A percentile compares a stretch with the other conserved stretches of the same genome.
phyloP scores from a whole-genome alignment of 768 basidiomycete species.

The Clitopilus passeckerianus region DNA sequence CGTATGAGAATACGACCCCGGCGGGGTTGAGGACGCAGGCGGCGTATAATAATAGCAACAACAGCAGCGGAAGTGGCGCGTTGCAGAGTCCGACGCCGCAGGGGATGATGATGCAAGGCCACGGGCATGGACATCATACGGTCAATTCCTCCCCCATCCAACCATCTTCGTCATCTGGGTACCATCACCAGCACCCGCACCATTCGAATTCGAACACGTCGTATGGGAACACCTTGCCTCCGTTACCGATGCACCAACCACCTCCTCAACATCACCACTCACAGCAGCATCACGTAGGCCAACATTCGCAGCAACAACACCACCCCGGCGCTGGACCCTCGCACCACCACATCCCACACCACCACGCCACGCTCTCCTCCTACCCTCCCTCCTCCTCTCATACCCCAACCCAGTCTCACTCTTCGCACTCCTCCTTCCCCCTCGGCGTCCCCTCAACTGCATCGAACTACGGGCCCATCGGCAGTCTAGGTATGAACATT shows the following conservation, averaged over 20 bases:
- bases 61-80: background rate
- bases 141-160: background rate
- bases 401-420: background rate
- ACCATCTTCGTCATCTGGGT: background rate
- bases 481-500: background rate
- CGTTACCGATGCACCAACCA: background rate
- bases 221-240: background rate
- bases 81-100: background rate
- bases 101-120: background rate
- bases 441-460: background rate
- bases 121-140: background rate
- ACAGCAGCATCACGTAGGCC: background rate
- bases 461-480: background rate
- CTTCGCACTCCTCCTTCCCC: background rate
- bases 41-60: slow-evolving; percentile 1
- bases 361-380: no score
- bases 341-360: no score
- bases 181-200: no score
- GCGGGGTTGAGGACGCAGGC: slow-evolving; percentile 21
- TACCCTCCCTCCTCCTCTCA: background rate
- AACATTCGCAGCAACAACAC: no score
- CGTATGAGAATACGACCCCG: slow-evolving; percentile 12
- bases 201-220: no score
- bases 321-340: no score
- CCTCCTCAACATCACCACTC: background rate